phyloP scores from a whole-genome alignment of 257 asterid species.

The Solanum arcanum region DNA sequence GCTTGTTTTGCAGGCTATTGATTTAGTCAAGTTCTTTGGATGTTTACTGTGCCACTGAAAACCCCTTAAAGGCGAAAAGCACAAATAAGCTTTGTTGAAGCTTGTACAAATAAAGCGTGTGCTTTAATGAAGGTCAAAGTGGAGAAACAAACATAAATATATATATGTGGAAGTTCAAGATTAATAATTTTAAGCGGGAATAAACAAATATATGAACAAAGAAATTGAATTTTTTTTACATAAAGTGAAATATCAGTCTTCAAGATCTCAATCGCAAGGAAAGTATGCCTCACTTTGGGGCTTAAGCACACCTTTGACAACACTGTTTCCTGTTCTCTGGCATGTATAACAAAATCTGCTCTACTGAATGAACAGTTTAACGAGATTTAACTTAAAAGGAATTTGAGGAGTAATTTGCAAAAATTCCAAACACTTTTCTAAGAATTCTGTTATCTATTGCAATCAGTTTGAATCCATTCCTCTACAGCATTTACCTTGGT shows the following conservation, averaged over 20 bases:
- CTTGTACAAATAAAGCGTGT: background rate
- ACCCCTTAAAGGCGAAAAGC: background rate
- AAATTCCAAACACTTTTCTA: background rate
- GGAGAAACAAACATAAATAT: background rate
- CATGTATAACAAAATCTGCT: background rate
- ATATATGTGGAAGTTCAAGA: background rate
- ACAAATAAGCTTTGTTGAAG: background rate
- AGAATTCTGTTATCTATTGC: background rate
- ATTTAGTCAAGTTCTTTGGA: background rate
- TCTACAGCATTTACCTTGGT: slow-evolving; percentile 34
- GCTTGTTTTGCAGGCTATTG: background rate
- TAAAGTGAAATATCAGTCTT: background rate
- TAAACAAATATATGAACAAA: background rate
- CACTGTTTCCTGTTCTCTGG: background rate
- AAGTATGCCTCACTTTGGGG: background rate
- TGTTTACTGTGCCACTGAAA: background rate
- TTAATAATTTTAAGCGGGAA: background rate
- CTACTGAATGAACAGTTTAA: background rate
- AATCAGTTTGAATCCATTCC: background rate
- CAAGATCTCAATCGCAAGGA: background rate
- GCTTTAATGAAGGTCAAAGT: background rate
- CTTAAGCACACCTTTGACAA: background rate
- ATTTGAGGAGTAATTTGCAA: background rate
- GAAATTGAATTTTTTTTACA: background rate
- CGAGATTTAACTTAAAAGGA: background rate